Percentiles rank a stretch among this genome's conserved stretches.
phyloP scores from a whole-genome alignment of 192 early-diverging fungal species.

The Haplosporangium gracile region DNA sequence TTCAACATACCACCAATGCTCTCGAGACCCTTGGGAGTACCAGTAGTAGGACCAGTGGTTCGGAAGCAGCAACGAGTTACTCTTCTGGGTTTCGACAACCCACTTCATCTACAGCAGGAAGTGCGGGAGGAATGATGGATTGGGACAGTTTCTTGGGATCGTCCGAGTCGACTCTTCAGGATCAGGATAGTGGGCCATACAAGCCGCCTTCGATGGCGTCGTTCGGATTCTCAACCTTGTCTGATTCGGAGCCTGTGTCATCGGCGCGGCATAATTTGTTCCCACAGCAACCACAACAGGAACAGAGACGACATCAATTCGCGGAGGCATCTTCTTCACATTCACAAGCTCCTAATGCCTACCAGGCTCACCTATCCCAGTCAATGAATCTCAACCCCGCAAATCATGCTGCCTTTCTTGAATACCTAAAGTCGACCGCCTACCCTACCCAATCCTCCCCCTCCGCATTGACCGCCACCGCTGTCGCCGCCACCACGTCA shows the following conservation, averaged over 20 bases:
- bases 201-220: conserved; percentile 29
- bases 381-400: conserved; percentile 50
- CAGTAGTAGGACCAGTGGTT: conserved; percentile 3
- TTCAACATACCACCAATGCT: conserved; percentile 38
- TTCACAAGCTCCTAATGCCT: background rate
- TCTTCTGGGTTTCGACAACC: conserved; percentile 1
- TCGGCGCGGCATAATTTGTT: background rate
- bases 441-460: background rate
- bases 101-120: background rate
- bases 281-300: background rate
- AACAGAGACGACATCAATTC: background rate
- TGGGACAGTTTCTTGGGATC: conserved; percentile 52
- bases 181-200: conserved; percentile 24
- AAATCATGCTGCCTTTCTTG: conserved; percentile 47
- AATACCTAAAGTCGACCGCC: conserved; percentile 50
- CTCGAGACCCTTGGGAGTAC: conserved; percentile 30
- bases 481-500: background rate
- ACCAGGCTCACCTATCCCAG: conserved; percentile 29
- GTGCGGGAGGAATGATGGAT: conserved; percentile 25
- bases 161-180: conserved; percentile 30
- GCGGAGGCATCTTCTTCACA: background rate
- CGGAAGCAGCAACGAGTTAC: background rate
- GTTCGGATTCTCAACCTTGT: background rate
- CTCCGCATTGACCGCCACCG: background rate
- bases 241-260: background rate